Evolutionary conservation across 75 land plant species (phyloP), one percentile per base, ranked within the genome.

Genomic region (Cunninghamia lanceolata): DNA sequence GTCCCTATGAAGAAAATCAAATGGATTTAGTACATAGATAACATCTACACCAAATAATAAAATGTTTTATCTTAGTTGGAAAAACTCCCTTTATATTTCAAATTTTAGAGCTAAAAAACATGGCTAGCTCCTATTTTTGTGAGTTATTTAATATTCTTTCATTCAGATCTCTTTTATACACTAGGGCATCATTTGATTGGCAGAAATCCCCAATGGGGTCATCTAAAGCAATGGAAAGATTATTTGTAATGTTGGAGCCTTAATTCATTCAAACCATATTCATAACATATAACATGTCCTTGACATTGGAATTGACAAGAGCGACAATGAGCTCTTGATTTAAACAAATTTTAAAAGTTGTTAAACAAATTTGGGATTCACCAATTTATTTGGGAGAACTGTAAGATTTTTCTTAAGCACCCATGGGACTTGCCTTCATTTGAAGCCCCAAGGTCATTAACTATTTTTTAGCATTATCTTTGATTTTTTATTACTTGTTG

Each of bases 11-110:
- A 97, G 88, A 89, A 92, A 88, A 52, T 93, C 87, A 89, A 98
- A 98, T 4, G 99, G 99, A 82, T 98, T 95, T 82, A 96, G 98
- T 84, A 98, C 74, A 91, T 95, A 98, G 0, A 98, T 92, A 38
- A 98, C 95, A 86, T 98, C 99, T 53, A 98, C 93, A 87, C 96
- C 98, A 19, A 96, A 96, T 50, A 98, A 93, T 74, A 98, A 92
- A 34, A 98, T 94, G 76, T 98, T 93, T 87, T 98, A 96, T 2
- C 99, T 98, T 32, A 98, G 90, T 85, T 95, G 95, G 74, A 98
- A 88, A 83, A 98, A 98, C 89, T 96, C 98, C 43, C 98, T 91
- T 63, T 92, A 85, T 10, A 96, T 86, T 38, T 92, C 92, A 39
- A 96, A 94, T 88, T 96, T 96, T 85, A 93, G 45, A 34, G 91